These are phyloP conservation scores for Hemileccinum impolitum DNA, from an alignment of 768 basidiomycete species.

Conservation along the genomic window DNA sequence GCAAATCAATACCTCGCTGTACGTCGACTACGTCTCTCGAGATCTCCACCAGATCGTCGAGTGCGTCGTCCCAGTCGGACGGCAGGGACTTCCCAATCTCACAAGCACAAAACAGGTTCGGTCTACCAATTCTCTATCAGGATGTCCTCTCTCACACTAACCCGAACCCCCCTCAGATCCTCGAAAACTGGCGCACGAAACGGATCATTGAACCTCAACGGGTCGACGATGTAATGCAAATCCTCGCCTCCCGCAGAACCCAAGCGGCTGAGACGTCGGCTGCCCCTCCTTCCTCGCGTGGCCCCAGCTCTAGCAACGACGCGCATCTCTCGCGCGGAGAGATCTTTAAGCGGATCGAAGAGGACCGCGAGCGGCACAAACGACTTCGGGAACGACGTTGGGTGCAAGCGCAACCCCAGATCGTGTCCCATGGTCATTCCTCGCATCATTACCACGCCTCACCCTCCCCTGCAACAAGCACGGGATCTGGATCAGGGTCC, in stretches of 20 bases:
- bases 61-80: constrained; percentile 83
- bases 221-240: constrained; percentile 64
- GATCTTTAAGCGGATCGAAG: constrained; percentile 83
- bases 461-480: neutral
- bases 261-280: constrained; percentile 14
- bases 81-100: constrained; percentile 83
- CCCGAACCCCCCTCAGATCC: constrained; percentile 48
- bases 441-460: constrained; percentile 6
- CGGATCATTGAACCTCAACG: constrained; percentile 77
- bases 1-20: constrained; percentile 47
- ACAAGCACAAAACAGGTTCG: constrained; percentile 83
- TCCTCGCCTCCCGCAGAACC: constrained; percentile 48
- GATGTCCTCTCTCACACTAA: neutral
- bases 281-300: constrained; percentile 13
- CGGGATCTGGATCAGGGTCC: neutral
- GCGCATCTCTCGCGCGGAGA: constrained; percentile 55
- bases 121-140: neutral
- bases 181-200: constrained; percentile 89
- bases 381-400: constrained; percentile 86
- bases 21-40: constrained; percentile 73
- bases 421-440: neutral
- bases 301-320: neutral
- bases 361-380: constrained; percentile 90
- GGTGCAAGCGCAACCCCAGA: constrained; percentile 74
- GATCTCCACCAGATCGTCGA: constrained; percentile 79